phyloP scores from a whole-genome alignment of 257 asterid species.

The Ophiorrhiza pumila region DNA sequence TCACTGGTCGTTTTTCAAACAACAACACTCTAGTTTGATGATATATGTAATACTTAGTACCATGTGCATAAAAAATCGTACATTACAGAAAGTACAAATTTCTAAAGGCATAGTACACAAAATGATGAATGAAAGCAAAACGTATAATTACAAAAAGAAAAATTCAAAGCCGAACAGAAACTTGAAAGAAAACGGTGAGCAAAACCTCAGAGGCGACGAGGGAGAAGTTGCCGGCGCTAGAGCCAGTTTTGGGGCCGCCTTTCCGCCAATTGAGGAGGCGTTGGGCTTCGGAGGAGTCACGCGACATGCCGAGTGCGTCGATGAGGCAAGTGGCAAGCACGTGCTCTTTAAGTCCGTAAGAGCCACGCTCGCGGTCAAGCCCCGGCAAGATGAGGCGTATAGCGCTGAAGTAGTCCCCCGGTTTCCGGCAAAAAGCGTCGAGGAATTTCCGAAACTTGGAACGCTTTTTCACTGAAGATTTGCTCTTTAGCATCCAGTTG shows the following conservation, averaged over 20 bases:
- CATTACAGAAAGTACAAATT: too few relatives aligned
- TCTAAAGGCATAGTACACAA: too few relatives aligned
- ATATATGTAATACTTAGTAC: too few relatives aligned
- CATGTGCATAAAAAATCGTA: too few relatives aligned
- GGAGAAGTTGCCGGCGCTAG: slow-evolving; percentile 76
- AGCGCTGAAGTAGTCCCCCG: slow-evolving; percentile 72
- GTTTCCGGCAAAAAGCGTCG: slow-evolving; percentile 67
- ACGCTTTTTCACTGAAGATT: slow-evolving; percentile 57
- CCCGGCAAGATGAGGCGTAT: slow-evolving; percentile 77
- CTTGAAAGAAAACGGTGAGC: too few relatives aligned
- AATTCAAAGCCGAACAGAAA: too few relatives aligned
- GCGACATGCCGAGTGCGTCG: slow-evolving; percentile 87
- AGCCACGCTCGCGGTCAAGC: slow-evolving; percentile 89
- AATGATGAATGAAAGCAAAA: too few relatives aligned
- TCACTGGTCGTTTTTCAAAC: too few relatives aligned
- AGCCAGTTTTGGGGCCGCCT: slow-evolving; percentile 79
- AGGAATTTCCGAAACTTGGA: slow-evolving; percentile 88
- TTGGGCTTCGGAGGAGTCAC: slow-evolving; percentile 84
- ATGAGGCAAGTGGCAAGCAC: slow-evolving; percentile 86
- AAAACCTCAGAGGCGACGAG: slow-evolving; percentile 74
- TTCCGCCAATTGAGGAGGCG: slow-evolving; percentile 92
- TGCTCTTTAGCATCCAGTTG: slow-evolving; percentile 83
- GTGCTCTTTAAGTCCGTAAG: slow-evolving; percentile 91
- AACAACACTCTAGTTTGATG: too few relatives aligned
- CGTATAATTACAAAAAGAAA: too few relatives aligned